Base-by-base conservation (phyloP, 257 asterid species). In the Nicotiana noctiflora region DNA sequence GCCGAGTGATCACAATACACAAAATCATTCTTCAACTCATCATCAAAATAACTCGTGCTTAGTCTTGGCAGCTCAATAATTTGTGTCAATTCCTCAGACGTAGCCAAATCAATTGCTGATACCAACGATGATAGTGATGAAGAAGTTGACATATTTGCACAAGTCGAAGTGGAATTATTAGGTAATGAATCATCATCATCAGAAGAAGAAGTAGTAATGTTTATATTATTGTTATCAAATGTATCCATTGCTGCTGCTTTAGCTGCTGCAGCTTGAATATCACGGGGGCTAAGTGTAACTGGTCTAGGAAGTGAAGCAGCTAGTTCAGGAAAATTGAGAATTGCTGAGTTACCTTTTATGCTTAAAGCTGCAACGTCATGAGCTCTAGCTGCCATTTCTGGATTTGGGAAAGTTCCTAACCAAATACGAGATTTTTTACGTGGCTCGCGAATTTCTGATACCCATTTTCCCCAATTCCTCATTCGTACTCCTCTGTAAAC, bases 391-490 rank as follows among this genome's bases (percentile, higher is more conserved):
- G 98, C 97, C 98, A 94, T 94, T 75, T 94, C 96, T 4, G 97
- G 96, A 0, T 92, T 91, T 0, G 98, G 86, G 74, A 91, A 94
- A 0, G 98, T 94, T 0, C 98, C 98, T 0, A 94, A 79, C 98
- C 98, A 94, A 80, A 94, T 94, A 29, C 98, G 87, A 0, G 98
- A 92, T 65, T 94, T 94, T 85, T 94, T 94, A 17, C 97, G 84
- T 11, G 97, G 98, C 86, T 92, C 97, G 1, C 97, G 86, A 76
- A 92, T 92, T 85, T 92, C 97, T 8, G 98, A 90, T 2, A 94
- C 98, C 97, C 97, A 92, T 87, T 94, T 94, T 25, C 98, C 98
- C 98, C 97, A 94, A 40, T 83, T 91, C 9, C 98, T 83, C 98
- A 92, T 94, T 23, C 98, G 86, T 13, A 94, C 98, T 0, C 98